These are phyloP conservation scores for Sporisorium iseilematis-ciliati DNA, from an alignment of 1,284 basidiomycete species.

Conservation along the genomic window DNA sequence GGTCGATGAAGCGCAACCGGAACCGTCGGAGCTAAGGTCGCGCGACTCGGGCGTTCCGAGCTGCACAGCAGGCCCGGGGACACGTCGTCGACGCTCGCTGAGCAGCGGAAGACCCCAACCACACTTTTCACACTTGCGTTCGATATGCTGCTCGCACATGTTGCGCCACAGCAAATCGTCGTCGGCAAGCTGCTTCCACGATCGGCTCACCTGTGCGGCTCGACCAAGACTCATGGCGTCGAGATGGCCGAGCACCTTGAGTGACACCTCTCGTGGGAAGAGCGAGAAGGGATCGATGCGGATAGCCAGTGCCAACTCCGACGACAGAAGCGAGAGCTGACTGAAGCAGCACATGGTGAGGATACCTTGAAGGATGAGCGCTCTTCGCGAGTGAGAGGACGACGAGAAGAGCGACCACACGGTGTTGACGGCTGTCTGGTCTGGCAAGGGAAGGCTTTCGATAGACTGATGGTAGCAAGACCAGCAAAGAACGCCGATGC, in stretches of 20 bases:
- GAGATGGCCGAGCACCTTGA: constrained; percentile 90
- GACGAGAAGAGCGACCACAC: constrained; percentile 98
- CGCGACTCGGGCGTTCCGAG: constrained; percentile 52
- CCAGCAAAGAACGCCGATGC: constrained; percentile 2
- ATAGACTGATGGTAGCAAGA: constrained; percentile 77
- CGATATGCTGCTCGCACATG: constrained; percentile 99
- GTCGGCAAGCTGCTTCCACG: constrained; percentile 91
- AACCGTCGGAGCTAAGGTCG: constrained; percentile 61
- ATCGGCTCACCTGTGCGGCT: constrained; percentile 89
- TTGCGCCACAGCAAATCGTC: constrained; percentile 95
- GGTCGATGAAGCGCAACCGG: constrained; percentile 26
- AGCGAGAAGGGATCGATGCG: constrained; percentile 89
- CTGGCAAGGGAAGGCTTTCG: constrained; percentile 87
- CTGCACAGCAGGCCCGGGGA: constrained; percentile 54
- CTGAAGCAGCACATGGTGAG: constrained; percentile 99
- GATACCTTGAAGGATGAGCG: constrained; percentile 93
- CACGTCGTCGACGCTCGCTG: constrained; percentile 76
- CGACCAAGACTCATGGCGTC: constrained; percentile 95
- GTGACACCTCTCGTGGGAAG: constrained; percentile 88
- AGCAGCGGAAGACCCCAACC: constrained; percentile 96
- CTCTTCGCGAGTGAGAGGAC: constrained; percentile 87
- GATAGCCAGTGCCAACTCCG: constrained; percentile 89
- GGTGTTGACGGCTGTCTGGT: constrained; percentile 88
- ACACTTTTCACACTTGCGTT: constrained; percentile 95
- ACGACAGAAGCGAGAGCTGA: constrained; percentile 94